phyloP scores from a whole-genome alignment of 106 monocot species.

The Dendrobium chrysotoxum region DNA sequence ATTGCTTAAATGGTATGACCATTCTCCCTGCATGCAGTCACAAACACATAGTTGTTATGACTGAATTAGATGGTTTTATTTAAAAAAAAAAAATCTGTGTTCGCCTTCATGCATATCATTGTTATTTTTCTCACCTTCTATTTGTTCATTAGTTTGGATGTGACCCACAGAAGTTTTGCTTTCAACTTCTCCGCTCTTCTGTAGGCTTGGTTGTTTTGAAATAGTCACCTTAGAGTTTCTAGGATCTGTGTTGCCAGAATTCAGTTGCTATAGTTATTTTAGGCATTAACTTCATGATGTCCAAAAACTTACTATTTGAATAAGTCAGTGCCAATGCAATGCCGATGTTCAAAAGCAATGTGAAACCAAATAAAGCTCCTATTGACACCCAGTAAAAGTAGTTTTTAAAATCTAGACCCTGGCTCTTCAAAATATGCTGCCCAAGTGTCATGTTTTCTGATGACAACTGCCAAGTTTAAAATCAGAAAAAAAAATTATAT shows the following conservation, averaged over 20 bases:
- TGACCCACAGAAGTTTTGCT: no score
- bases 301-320: constrained; percentile 17
- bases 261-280: neutral
- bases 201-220: constrained; percentile 13
- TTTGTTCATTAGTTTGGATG: no score
- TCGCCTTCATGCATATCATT: no score
- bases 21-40: constrained; percentile 6
- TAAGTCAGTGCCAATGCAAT: constrained; percentile 30
- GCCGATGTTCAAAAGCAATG: constrained; percentile 29
- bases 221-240: constrained; percentile 27
- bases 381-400: constrained; percentile 47
- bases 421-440: constrained; percentile 20
- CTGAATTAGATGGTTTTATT: no score
- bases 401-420: constrained; percentile 20
- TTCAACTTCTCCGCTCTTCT: neutral
- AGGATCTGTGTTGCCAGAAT: constrained; percentile 14
- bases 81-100: no score
- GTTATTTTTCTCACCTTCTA: no score
- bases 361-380: constrained; percentile 26
- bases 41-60: neutral
- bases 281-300: neutral
- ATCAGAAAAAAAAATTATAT: neutral
- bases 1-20: constrained; percentile 14
- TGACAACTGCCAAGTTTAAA: constrained; percentile 14
- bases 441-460: constrained; percentile 27